Base-by-base conservation (phyloP, 1,284 basidiomycete species). In the Sporisorium iseilematis-ciliati region DNA sequence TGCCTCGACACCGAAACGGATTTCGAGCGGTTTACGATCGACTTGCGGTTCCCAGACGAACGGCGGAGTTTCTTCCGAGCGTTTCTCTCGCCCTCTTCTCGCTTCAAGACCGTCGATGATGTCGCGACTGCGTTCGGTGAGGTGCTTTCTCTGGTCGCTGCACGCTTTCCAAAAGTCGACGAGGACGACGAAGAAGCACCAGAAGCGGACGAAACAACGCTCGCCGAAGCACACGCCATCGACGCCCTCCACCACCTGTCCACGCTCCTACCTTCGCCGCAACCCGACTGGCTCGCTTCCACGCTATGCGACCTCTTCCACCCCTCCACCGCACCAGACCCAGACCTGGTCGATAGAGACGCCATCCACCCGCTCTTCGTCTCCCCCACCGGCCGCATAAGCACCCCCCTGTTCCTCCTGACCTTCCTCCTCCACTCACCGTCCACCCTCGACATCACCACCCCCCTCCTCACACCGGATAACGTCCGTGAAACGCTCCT, bases 1-100 rank as follows among this genome's bases (percentile, higher is more conserved):
- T 67, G 64, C 21, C 62, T 81, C 5, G 80, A 79, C n/a, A 70
- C 62, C 5, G 77, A 78, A 41, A 83, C 82, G 11, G 77, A 74
- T 23, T 56, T 67, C 25, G 82, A 84, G 51, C 71, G 82, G 0
- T 77, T 57, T 53, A 78, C 65, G 1, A 53, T 78, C 55, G 80
- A 81, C 38, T 35, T 76, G 25, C 64, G 75, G 2, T 66, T 72
- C 21, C 25, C 57, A 5, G 1, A 4, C 0, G 82, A 84, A 45
- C 59, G 70, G 6, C 11, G 23, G 4, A 49, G 46, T 18, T 55
- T 78, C 7, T 25, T 65, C 1, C 23, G 25, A 7, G 69, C 75
- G 1, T 51, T 65, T 11, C 1, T 26, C 11, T 29, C 55, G 7
- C 11, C 26, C 7, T 18, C 41, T 14, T 31, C 23, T 16, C 0